Base-by-base conservation (phyloP, 495 filamentous ascomycete genomes). In the Hypomontagnella monticulosa region DNA sequence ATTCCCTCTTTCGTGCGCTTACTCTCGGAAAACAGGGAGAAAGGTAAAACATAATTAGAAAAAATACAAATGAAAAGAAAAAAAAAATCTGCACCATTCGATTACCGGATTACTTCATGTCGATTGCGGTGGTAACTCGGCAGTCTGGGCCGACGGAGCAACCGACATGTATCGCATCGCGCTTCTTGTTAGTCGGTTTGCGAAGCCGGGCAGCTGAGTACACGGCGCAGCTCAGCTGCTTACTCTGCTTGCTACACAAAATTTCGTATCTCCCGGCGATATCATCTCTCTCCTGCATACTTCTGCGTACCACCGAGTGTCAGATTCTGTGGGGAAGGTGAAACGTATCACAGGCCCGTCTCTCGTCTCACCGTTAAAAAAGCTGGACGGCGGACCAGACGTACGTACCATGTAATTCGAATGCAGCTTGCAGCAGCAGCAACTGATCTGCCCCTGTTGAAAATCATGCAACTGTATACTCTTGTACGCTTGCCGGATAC, bases 251-350 rank as follows among this genome's bases (percentile, higher is more conserved):
- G 61, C 55, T 69, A 63, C 66, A 50, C 43, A 60, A 30, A 8
- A 23, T 51, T 48, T 59, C 47, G 23, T 23, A 34, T 41, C 38
- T 36, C 33, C 42, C 54, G 15, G 20, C 53, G 52, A 61, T 53
- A 61, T 53, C 57, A 67, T 58, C 50, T 64, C 38, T 63, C 58
- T 56, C 65, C 48, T 61, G 56, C 60, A 69, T 42, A 64, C 36
- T 42, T 38, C 27, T 44, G 49, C 48, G 59, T 68, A 51, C 57
- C 23, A 68, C 59, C 33, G 43, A 63, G 60, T 64, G 66, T 69
- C 66, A 69, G 66, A 69, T 56, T 69, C 66, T 59, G 66, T 64
- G 66, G 66, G 56, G 66, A 67, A 57, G 34, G 66, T 69, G 66
- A 48, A 69, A 69, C 66, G 66, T 69, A 48, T 15, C 66, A 69